These are phyloP conservation scores for Solanum chiquidenum DNA, from an alignment of 257 asterid species.

Conservation along the genomic window DNA sequence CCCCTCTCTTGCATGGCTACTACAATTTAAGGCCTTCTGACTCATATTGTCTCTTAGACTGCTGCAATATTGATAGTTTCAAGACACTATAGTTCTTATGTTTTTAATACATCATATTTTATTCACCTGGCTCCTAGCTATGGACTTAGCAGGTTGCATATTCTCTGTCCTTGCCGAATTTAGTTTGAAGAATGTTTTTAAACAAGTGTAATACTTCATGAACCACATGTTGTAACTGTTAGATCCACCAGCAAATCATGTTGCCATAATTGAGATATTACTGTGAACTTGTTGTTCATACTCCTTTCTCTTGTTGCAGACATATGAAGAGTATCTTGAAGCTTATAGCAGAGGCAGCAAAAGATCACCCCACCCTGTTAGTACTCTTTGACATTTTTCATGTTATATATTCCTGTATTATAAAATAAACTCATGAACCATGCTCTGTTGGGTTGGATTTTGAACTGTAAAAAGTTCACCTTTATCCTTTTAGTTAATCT, in stretches of 20 bases:
- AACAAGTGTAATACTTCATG: not conserved
- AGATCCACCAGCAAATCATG: not conserved
- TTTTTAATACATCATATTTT: not conserved
- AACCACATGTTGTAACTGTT: not conserved
- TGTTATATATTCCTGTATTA: not conserved
- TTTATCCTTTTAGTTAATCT: not conserved
- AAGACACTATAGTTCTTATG: not conserved
- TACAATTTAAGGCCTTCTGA: not conserved
- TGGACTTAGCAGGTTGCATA: not conserved
- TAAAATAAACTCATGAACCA: not conserved
- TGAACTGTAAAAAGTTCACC: not conserved
- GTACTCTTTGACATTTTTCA: conserved; percentile 17
- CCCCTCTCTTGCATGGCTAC: not conserved
- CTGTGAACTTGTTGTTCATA: not conserved
- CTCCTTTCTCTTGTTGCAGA: conserved; percentile 38
- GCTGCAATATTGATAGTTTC: not conserved
- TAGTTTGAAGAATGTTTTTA: not conserved
- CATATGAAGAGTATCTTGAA: conserved; percentile 91
- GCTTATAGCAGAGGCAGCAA: conserved; percentile 54
- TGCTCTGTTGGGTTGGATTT: not conserved
- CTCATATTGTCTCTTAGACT: not conserved
- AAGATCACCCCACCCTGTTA: conserved; percentile 45
- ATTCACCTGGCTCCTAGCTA: not conserved
- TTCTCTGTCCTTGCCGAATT: not conserved
- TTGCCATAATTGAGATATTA: not conserved